Evolutionary conservation across 116 monocot genomes (phyloP), one percentile per base, ranked within the genome.

Genomic region (Papilionanthe hybrid): DNA sequence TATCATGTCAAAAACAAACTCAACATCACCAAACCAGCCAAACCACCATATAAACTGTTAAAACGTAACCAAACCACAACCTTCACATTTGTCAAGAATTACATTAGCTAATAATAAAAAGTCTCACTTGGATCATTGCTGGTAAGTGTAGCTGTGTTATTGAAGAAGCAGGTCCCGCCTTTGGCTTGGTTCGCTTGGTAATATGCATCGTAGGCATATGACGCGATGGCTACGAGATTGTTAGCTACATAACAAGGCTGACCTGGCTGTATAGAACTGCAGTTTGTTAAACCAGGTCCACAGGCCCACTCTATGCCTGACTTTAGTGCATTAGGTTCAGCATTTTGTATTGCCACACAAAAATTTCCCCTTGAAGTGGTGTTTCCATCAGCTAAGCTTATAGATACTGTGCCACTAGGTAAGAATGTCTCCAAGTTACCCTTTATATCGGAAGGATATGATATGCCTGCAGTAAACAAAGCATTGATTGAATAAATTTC

Each of bases 221-320:
- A 89, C 28, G 89, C 84, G 20, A 84, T 28, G 8, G 77, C 79
- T 9, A 48, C 74, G 22, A 89, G 43, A 77, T 86, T 84, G 77
- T 82, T 78, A 5, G 80, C 81, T 1, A 71, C 77, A 82, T 89
- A 89, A 49, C 89, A 89, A 8, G 84, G 79, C 49, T 84, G 79
- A 5, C 89, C 89, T 5, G 76, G 84, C 55, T 89, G 89, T 63
- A 89, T 84, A 5, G 82, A 58, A 13, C 76, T 30, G 75, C 89
- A 89, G 49, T 89, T 78, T 8, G 89, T 86, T 19, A 32, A 53
- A 25, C 89, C 89, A 23, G 63, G 75, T 1, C 89, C 89, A 25
- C 89, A 89, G 30, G 89, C 89, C 89, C 89, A 89, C 23, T 86
- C 79, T 48, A 86, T 68, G 5, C 86, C 84, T 1, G 29, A 13